Base-by-base conservation (phyloP, 1,139 yeast genomes). In the Yamadazyma taylorii region DNA sequence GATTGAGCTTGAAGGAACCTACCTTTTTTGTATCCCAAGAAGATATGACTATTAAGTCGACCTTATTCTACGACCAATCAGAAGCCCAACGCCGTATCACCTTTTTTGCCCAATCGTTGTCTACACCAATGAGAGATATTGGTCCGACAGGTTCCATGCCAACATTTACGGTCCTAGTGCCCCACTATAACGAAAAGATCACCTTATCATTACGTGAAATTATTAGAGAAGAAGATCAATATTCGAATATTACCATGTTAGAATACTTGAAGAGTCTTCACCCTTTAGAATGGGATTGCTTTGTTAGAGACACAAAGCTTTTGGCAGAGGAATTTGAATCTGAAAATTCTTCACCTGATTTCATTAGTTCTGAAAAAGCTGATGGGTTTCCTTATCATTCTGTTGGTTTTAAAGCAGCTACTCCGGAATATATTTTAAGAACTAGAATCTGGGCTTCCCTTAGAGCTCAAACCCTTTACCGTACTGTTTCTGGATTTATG, bases 361-460 rank as follows among this genome's bases (percentile, higher is more conserved):
- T 40, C 13, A 30, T 34, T 10, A 15, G 10, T 12, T 24, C 14
- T 17, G 38, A 39, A 17, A 31, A 52, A 6, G 35, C 45, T 16
- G 68, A 63, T 37, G 77, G 73, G 42, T 51, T 69, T 14, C 74
- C 77, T 1, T 74, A 66, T 42, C 63, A 64, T 41, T 69, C 76
- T 2, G 71, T 75, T 32, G 81, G 81, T 0, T 76, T 69, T 49
- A 75, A 75, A 46, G 62, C 73, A 29, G 78, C 79, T 1, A 67
- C 79, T 0, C 80, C 80, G 0, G 79, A 74, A 36, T 75, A 72
- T 46, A 64, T 73, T 16, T 50, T 75, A 39, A 58, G 81, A 48
- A 75, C 81, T 1, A 52, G 81, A 45, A 68, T 77, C 13, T 77
- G 82, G 81, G 80, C 81, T 1, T 75, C 81, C 0, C 57, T 77